Percentiles rank a stretch among this genome's conserved stretches.
Conservation (phyloP, 805 yeast genomes). For the Candida corydali region DNA sequence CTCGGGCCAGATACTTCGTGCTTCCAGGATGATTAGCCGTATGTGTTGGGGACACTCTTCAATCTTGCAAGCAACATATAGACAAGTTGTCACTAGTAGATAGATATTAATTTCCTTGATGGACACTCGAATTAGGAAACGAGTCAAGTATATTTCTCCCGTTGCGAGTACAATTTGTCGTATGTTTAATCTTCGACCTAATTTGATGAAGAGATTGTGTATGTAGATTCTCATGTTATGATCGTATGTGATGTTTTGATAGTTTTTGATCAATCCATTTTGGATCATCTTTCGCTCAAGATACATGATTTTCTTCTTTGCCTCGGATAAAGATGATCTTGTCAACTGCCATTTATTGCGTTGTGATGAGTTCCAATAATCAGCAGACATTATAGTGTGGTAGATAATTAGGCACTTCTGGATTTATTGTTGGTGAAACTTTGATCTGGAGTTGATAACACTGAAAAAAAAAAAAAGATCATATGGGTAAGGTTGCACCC, state of each 20-base stretch:
- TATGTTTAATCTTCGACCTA: conserved; percentile 74
- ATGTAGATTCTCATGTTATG: conserved; percentile 70
- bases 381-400: conserved; percentile 58
- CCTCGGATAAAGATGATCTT: conserved; percentile 50
- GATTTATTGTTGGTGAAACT: too few relatives aligned
- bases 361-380: conserved; percentile 85
- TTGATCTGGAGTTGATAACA: too few relatives aligned
- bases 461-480: too few relatives aligned
- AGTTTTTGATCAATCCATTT: conserved; percentile 38
- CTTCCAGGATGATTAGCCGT: conserved; percentile 75
- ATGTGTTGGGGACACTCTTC: conserved; percentile 97
- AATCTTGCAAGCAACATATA: conserved; percentile 87
- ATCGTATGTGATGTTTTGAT: conserved; percentile 48
- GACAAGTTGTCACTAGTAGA: conserved; percentile 74
- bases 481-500: too few relatives aligned
- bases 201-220: conserved; percentile 66
- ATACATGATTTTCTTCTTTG: conserved; percentile 37
- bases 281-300: conserved; percentile 42
- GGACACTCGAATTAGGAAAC: conserved; percentile 71
- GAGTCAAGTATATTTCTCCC: conserved; percentile 78
- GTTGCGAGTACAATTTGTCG: conserved; percentile 85
- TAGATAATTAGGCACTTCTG: too few relatives aligned
- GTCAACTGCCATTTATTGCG: conserved; percentile 77
- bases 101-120: conserved; percentile 81
- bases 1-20: conserved; percentile 91